phyloP scores from a whole-genome alignment of 495 filamentous ascomycete genomes.

The Xylaria intraflava region DNA sequence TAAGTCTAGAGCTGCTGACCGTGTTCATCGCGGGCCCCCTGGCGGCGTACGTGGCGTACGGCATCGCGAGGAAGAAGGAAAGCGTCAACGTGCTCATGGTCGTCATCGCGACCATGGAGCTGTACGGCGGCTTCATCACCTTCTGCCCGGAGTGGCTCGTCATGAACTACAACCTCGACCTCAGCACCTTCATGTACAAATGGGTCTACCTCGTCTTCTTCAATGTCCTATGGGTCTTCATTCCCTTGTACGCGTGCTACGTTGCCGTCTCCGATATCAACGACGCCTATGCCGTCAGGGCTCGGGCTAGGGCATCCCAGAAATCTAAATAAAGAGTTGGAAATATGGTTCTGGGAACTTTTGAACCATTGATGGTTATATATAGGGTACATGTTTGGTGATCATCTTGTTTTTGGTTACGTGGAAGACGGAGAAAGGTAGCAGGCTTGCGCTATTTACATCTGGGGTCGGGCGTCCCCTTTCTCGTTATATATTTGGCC shows the following conservation, averaged over 20 bases:
- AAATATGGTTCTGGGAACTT: no score
- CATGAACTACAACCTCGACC: conserved; percentile 68
- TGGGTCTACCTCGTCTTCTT: conserved; percentile 90
- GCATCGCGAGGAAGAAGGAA: conserved; percentile 53
- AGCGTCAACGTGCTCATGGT: conserved; percentile 62
- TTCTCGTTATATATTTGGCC: no score
- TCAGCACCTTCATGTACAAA: conserved; percentile 75
- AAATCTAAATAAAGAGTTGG: conserved; percentile 1
- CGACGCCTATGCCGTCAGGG: conserved; percentile 41
- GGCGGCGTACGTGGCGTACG: conserved; percentile 62
- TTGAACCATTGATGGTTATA: no score
- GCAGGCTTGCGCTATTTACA: no score
- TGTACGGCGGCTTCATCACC: conserved; percentile 95
- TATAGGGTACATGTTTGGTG: no score
- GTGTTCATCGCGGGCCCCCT: conserved; percentile 71
- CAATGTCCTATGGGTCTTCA: conserved; percentile 81
- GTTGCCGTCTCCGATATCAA: conserved; percentile 56
- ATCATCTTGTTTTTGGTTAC: no score
- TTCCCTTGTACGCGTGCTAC: conserved; percentile 71
- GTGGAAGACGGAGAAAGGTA: no score
- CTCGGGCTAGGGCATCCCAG: conserved; percentile 3
- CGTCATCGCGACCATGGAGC: conserved; percentile 80
- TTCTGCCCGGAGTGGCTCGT: conserved; percentile 92
- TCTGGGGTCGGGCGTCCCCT: no score
- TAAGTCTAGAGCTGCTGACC: conserved; percentile 80